Base-by-base conservation (phyloP, 2,329 filamentous ascomycete genomes). In the Stachybotrys chlorohalonatus region DNA sequence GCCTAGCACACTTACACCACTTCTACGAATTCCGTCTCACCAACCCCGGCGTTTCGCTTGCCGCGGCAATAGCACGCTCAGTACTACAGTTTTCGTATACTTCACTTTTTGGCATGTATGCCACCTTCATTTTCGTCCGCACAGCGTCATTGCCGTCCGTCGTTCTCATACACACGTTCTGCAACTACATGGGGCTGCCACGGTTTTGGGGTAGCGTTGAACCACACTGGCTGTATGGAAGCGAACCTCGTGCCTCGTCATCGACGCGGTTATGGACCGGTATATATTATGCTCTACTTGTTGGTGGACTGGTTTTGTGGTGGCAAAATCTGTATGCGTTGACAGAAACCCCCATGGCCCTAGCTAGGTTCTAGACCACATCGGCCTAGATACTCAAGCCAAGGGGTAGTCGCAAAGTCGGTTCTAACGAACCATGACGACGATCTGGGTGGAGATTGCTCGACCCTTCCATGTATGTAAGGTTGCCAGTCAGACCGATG, bases 21-120 rank as follows among this genome's bases (percentile, higher is more conserved):
- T 90, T 95, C 69, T 95, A 96, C 74, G 94, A 97, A 73, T 96
- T 95, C 71, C 82, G 87, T 55, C 77, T 95, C 55, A 89, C 87
- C 1, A 84, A 95, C 63, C 89, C 90, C 8, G 77, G 83, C 58
- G 84, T 86, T 1, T 81, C 89, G 1, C 65, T 85, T 11, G 60
- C 78, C 1, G 77, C 82, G 2, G 84, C 87, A 7, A 64, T 94
- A 6, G 66, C 88, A 31, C 84, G 90, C 52, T 90, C 90, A 2
- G 60, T 91, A 11, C 80, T 97, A 60, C 94, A 97, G 68, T 87
- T 99, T 63, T 77, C 80, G 5, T 99, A 95, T 71, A 99, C 94
- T 0, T 92, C 90, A 7, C 71, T 97, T 6, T 99, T 99, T 65
- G 94, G 94, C 58, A 91, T 90, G 70, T 96, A 94, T 70, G 92